Evolutionary conservation across 805 yeast genomes (phyloP).

Genomic region (Tanozyma kutaoensis): DNA sequence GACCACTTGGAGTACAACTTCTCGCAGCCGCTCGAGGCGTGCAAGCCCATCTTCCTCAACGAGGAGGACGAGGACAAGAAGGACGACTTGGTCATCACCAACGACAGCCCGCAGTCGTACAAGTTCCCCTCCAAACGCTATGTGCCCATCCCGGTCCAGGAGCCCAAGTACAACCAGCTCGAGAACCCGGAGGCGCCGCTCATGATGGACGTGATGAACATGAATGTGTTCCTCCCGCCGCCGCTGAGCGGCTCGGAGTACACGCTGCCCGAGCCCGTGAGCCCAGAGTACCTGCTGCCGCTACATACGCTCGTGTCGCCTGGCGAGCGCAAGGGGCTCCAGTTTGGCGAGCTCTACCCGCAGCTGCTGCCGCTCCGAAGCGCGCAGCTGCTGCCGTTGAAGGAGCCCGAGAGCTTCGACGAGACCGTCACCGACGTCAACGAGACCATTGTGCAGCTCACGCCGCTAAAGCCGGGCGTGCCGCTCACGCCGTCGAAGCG

Average conservation of each 20-base stretch:
- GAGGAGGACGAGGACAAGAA: conserved; percentile 15
- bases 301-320: too few relatives aligned
- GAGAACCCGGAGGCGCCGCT: conserved; percentile 1
- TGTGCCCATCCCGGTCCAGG: conserved; percentile 28
- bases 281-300: too few relatives aligned
- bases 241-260: conserved; percentile 19
- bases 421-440: conserved; percentile 23
- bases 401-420: conserved; percentile 4
- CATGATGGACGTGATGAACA: conserved; percentile 4
- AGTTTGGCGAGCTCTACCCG: too few relatives aligned
- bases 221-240: conserved; percentile 23
- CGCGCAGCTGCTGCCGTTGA: too few relatives aligned
- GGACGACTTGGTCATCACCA: conserved; percentile 35
- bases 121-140: conserved; percentile 39
- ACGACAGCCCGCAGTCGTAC: conserved; percentile 32
- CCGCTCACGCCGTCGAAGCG: conserved; percentile 21
- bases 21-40: conserved; percentile 6
- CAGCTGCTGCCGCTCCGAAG: too few relatives aligned
- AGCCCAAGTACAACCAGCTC: too few relatives aligned
- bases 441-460: conserved; percentile 25
- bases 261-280: conserved; percentile 19
- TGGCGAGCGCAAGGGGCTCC: too few relatives aligned
- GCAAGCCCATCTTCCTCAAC: conserved; percentile 11
- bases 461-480: conserved; percentile 20
- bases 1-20: conserved; percentile 8